Percentiles rank a stretch among this genome's conserved stretches.
Evolutionary conservation across 345 rosid species (phyloP).

Genomic region (Aurinia saxatilis): DNA sequence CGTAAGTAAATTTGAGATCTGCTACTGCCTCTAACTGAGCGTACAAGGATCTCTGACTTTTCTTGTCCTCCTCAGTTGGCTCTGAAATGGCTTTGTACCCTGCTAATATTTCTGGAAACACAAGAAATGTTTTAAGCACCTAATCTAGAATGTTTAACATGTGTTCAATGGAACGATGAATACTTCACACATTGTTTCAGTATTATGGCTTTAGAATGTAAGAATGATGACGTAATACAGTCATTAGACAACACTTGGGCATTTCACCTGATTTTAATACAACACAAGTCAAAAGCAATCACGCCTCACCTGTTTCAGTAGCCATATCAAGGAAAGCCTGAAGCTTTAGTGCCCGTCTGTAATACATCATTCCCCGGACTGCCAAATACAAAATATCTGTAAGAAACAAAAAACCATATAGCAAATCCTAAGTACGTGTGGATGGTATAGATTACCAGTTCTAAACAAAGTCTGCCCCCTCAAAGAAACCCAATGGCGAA

Average conservation of each 20-base stretch:
- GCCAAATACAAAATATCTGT: conserved; percentile 24
- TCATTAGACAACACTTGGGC: background rate
- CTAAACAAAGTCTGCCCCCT: conserved; percentile 95
- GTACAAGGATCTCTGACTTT: conserved; percentile 75
- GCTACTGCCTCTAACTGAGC: conserved; percentile 91
- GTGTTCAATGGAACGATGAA: background rate
- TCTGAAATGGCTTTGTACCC: conserved; percentile 84
- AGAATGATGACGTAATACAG: background rate
- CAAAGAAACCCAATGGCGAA: conserved; percentile 94
- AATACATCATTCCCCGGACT: conserved; percentile 99
- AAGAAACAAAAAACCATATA: conserved; percentile 7
- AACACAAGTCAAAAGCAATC: conserved; percentile 8
- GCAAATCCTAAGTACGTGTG: background rate
- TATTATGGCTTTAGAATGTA: background rate
- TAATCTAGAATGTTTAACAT: background rate
- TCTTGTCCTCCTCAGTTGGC: conserved; percentile 91
- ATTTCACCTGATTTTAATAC: background rate
- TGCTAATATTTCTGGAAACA: conserved; percentile 71
- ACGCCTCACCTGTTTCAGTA: conserved; percentile 51
- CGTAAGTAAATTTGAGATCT: conserved; percentile 91
- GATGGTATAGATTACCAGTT: conserved; percentile 53
- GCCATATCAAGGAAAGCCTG: conserved; percentile 99
- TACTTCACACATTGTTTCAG: background rate
- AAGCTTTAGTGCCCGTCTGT: conserved; percentile 91
- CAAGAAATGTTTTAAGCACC: conserved; percentile 10